These are phyloP conservation scores for Eimeria acervulina DNA, from an alignment of 169 alveolate species.

Conservation along the genomic window DNA sequence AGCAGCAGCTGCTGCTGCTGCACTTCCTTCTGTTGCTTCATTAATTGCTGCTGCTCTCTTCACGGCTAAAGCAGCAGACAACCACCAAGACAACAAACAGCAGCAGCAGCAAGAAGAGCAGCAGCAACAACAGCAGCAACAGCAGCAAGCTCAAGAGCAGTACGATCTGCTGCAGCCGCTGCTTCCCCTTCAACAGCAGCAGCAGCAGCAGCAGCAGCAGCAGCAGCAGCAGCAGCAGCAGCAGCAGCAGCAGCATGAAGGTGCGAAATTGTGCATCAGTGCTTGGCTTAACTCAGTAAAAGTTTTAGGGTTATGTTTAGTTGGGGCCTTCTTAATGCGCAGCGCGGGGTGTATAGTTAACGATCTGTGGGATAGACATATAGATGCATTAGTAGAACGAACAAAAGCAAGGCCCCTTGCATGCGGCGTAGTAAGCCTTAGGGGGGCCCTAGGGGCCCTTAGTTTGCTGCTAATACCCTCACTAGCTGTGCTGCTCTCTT, in stretches of 20 bases:
- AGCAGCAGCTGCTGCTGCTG: background rate
- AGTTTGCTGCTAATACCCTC: conserved; percentile 79
- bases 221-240: too few species aligned
- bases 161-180: too few species aligned
- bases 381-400: conserved; percentile 94
- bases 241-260: too few species aligned
- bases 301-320: conserved; percentile 47
- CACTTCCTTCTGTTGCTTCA: conserved; percentile 22
- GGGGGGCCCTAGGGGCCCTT: conserved; percentile 88
- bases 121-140: background rate
- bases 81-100: background rate
- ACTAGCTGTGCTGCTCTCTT: conserved; percentile 81
- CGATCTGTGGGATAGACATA: conserved; percentile 89
- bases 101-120: conserved; percentile 1
- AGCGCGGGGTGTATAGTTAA: conserved; percentile 89
- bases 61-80: background rate
- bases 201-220: too few species aligned
- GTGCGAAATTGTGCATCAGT: too few species aligned
- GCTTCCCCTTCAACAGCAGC: background rate
- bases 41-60: background rate
- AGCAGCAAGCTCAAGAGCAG: too few species aligned
- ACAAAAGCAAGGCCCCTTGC: conserved; percentile 97
- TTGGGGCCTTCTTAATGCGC: conserved; percentile 83
- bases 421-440: conserved; percentile 90
- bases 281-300: too few species aligned